Evolutionary conservation across 2,329 filamentous ascomycete species (phyloP).

Genomic region (Ophiocordyceps sinensis): DNA sequence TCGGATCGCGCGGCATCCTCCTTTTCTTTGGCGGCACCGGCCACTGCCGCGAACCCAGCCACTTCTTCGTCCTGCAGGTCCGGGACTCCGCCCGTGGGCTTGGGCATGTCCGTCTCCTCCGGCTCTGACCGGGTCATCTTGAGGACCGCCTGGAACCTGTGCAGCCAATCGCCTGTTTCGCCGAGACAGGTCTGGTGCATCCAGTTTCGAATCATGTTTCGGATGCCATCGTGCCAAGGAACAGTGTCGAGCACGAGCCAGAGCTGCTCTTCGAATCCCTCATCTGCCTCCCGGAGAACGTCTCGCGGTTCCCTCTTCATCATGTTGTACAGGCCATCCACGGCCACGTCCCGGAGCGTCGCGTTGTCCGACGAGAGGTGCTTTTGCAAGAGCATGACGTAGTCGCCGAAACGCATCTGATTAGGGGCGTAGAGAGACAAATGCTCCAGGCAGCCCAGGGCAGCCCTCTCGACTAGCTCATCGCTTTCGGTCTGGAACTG

Average conservation of each 20-base stretch:
- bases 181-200: slow-evolving; percentile 73
- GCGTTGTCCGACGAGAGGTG: slow-evolving; percentile 57
- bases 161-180: slow-evolving; percentile 75
- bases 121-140: slow-evolving; percentile 68
- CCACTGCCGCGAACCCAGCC: slow-evolving; percentile 77
- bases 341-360: slow-evolving; percentile 62
- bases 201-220: slow-evolving; percentile 85
- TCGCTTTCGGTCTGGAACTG: slow-evolving; percentile 70
- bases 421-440: slow-evolving; percentile 82
- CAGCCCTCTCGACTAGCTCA: slow-evolving; percentile 56
- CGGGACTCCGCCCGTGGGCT: slow-evolving; percentile 38
- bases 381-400: slow-evolving; percentile 69
- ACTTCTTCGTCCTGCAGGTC: slow-evolving; percentile 94
- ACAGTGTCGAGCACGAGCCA: slow-evolving; percentile 77
- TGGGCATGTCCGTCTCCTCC: slow-evolving; percentile 34
- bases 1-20: slow-evolving; percentile 36
- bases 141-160: slow-evolving; percentile 74
- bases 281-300: slow-evolving; percentile 60
- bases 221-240: slow-evolving; percentile 65
- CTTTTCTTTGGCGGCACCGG: slow-evolving; percentile 45
- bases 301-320: slow-evolving; percentile 87
- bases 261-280: slow-evolving; percentile 75
- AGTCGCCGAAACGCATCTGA: slow-evolving; percentile 69
- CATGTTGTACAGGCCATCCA: slow-evolving; percentile 81
- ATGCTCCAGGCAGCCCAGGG: slow-evolving; percentile 76